Evolutionary conservation across 2,329 filamentous ascomycete species (phyloP).

Genomic region (Lachnellula occidentalis): DNA sequence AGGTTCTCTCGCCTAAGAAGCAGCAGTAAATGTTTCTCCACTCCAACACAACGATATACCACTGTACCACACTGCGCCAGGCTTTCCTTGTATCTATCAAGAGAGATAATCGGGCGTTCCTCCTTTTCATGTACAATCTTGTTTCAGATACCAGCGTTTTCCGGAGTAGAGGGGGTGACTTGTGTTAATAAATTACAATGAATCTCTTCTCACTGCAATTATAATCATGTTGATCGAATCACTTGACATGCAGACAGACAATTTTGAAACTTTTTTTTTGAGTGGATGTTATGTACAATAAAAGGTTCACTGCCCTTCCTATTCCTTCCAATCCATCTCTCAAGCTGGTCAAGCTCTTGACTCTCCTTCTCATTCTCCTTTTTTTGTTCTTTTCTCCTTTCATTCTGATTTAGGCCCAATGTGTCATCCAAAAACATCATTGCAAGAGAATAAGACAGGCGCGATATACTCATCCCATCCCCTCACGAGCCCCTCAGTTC

Average conservation of each 20-base stretch:
- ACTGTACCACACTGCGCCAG: neutral
- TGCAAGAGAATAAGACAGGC: too few relatives aligned
- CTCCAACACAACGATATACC: neutral
- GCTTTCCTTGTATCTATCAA: constrained; percentile 1
- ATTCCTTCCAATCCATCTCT: neutral
- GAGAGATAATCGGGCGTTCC: neutral
- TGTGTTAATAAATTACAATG: neutral
- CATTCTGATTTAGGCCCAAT: too few relatives aligned
- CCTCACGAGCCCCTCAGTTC: too few relatives aligned
- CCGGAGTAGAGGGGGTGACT: neutral
- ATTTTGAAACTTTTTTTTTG: too few relatives aligned
- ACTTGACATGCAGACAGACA: too few relatives aligned
- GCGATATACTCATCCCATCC: too few relatives aligned
- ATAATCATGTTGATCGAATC: too few relatives aligned
- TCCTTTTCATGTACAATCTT: constrained; percentile 2
- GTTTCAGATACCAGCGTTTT: neutral
- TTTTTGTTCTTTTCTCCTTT: neutral
- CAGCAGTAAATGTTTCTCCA: neutral
- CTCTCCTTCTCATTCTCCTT: neutral
- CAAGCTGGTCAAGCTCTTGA: too few relatives aligned
- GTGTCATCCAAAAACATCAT: too few relatives aligned
- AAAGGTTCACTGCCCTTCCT: neutral
- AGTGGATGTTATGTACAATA: too few relatives aligned
- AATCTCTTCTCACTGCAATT: neutral
- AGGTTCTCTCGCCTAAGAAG: constrained; percentile 38